Base-by-base conservation (phyloP, 108 stramenopile genomes). In the Parmales sp. region DNA sequence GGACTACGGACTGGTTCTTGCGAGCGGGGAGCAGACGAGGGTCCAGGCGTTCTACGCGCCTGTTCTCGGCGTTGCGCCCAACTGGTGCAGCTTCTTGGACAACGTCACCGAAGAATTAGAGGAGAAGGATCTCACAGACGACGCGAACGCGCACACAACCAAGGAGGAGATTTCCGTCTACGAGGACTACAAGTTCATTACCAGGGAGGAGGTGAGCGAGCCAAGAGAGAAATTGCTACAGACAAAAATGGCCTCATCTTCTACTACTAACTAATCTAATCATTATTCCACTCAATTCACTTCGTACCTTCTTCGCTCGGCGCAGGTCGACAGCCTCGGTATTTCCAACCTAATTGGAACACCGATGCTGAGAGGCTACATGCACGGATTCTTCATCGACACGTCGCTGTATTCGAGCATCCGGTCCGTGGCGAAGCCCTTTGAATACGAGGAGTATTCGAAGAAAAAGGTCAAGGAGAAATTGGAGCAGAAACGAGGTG, bases 351-450 rank as follows among this genome's bases (percentile, higher is more conserved):
- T 99, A 29, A 84, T 99, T 51, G 97, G 98, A 19, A 95, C 95
- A 6, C 94, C 96, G 0, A 70, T 98, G 64, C 71, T 99, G 28
- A 79, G 90, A 23, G 95, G 93, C 18, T 97, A 99, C 78, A 97
- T 97, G 96, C 98, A 99, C 73, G 98, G 98, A 38, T 99, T 92
- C 81, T 99, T 98, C 76, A 97, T 99, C 72, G 95, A 98, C 69
- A 86, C 83, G 38, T 83, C 86, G 34, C 85, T 99, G 0, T 96
- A 97, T 83, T 90, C 90, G 54, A 85, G 87, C 39, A 80, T 94
- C 45, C 73, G 86, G 34, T 92, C 96, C 31, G 95, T 97, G 19
- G 89, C 92, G 38, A 90, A 94, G 71, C 98, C 98, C 45, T 93
- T 92, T 65, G 98, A 93, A 68, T 97, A 94, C 76, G 94, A 94